Base-by-base conservation (phyloP, 2,329 filamentous ascomycete genomes). In the Colletotrichum destructivum region DNA sequence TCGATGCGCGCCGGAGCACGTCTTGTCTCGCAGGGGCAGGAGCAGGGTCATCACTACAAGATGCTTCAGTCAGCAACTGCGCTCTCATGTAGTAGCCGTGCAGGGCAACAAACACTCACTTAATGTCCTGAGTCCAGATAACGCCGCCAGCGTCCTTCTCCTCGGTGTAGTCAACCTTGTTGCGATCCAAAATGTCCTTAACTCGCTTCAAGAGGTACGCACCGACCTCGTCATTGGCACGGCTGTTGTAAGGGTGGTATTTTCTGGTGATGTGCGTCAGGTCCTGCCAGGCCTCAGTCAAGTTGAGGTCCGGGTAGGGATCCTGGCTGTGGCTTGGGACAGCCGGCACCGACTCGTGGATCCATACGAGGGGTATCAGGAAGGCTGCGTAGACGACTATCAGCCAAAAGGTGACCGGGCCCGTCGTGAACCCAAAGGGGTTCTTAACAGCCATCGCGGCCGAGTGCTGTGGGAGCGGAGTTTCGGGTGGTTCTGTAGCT, bases 241-340 rank as follows among this genome's bases (percentile, higher is more conserved):
- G 91, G 75, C 93, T 95, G 82, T 98, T 98, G 84, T 94, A 98
- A 0, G 96, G 96, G 79, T 98, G 96, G 79, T 93, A 96, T 1
- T 87, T 86, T 74, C 87, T 87, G 44, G 93, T 96, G 60, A 99
- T 87, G 66, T 87, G 84, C 72, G 94, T 90, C 42, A 99, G 86
- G 79, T 98, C 95, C 15, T 87, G 82, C 95, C 95, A 98, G 47
- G 96, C 94, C 82, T 97, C 91, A 2, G 92, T 92, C 64, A 98
- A 83, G 77, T 98, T 94, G 77, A 97, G 84, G 21, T 94, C 95
- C 11, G 84, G 78, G 47, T 88, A 88, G 7, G 83, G 83, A 12
- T 82, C 21, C n/a, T 56, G 13, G 31, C 54, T 85, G 49, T 87
- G 84, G 47, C 86, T 84, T 0, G 93, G 92, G 61, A 90, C 87